phyloP scores from a whole-genome alignment of 2,329 filamentous ascomycete species.

The Blumeriella jaapii region DNA sequence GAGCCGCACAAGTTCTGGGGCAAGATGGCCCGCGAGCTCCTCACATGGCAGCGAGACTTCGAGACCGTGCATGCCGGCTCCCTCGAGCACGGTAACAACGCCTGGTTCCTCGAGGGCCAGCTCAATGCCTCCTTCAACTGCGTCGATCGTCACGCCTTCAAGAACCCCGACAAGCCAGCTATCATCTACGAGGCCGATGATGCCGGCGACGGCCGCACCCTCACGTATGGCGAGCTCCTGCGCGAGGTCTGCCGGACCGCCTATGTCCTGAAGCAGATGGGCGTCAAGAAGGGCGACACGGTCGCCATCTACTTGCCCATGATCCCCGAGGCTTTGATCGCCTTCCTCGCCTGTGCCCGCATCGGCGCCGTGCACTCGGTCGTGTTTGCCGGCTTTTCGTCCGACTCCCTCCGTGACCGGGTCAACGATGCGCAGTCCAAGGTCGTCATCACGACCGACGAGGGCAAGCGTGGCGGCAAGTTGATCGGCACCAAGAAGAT shows the following conservation, averaged over 20 bases:
- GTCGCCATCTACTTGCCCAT: constrained; percentile 97
- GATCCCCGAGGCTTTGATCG: constrained; percentile 91
- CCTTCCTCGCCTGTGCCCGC: constrained; percentile 80
- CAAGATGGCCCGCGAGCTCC: constrained; percentile 70
- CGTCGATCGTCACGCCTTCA: constrained; percentile 91
- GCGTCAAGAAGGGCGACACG: constrained; percentile 92
- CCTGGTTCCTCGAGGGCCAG: constrained; percentile 90
- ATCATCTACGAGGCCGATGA: constrained; percentile 99
- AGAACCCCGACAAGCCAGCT: constrained; percentile 82
- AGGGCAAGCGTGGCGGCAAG: constrained; percentile 97
- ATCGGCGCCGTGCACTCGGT: constrained; percentile 97
- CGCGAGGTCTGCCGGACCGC: constrained; percentile 82
- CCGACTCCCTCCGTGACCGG: constrained; percentile 89
- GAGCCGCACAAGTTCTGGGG: constrained; percentile 88
- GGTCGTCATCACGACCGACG: constrained; percentile 93
- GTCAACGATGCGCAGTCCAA: constrained; percentile 84
- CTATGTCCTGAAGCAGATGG: constrained; percentile 85
- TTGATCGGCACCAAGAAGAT: constrained; percentile 98
- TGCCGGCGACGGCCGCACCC: constrained; percentile 69
- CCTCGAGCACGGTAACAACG: constrained; percentile 68
- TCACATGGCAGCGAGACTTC: constrained; percentile 87
- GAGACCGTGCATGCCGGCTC: constrained; percentile 74
- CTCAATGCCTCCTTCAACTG: constrained; percentile 97
- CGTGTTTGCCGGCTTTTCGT: constrained; percentile 94
- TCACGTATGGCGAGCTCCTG: constrained; percentile 89